Base-by-base conservation (phyloP, 805 yeast species). In the Groenewaldozyma salmanticensis region DNA sequence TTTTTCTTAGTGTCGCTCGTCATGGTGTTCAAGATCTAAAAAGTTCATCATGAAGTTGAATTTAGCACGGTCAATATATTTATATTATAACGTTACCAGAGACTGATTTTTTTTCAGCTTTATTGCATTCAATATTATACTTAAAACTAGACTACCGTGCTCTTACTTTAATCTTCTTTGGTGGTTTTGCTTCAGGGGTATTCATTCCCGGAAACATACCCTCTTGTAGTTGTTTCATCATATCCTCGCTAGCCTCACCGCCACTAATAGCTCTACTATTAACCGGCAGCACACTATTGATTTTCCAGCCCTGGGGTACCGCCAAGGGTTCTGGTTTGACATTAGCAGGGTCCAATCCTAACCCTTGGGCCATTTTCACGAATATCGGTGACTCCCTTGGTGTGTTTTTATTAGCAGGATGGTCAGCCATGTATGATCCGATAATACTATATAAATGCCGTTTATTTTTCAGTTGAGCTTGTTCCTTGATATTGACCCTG, bases 271-370 rank as follows among this genome's bases (percentile, higher is more conserved):
- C 77, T 16, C 81, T 77, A 40, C 94, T 80, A 53, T 81, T 86
- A 22, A 86, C 69, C n/a, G 98, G 98, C 11, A 88, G 85, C 35
- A 90, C 78, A 2, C 79, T 74, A 60, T 83, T 85, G 84, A 88
- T 81, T 53, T 71, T 75, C 69, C 83, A 81, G 9, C 95, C 95
- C 51, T 77, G 75, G n/a, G 94, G 95, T 42, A 64, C 67, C 7
- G 95, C 94, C 34, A 53, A 81, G 60, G 61, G 73, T 68, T 51
- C 70, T 32, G 51, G 48, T 18, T 34, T 21, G 11, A 38, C 7
- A 9, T 38, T 21, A 9, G 19, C 40, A 35, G 40, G 17, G 2
- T 42, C 44, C 6, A 33, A 22, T 18, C 53, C 55, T 42, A 42
- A 40, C 37, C 44, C 50, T 18, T 35, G 38, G 13, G 24, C 39